Evolutionary conservation across 495 filamentous ascomycete genomes (phyloP).

Genomic region (Endocarpon pusillum): DNA sequence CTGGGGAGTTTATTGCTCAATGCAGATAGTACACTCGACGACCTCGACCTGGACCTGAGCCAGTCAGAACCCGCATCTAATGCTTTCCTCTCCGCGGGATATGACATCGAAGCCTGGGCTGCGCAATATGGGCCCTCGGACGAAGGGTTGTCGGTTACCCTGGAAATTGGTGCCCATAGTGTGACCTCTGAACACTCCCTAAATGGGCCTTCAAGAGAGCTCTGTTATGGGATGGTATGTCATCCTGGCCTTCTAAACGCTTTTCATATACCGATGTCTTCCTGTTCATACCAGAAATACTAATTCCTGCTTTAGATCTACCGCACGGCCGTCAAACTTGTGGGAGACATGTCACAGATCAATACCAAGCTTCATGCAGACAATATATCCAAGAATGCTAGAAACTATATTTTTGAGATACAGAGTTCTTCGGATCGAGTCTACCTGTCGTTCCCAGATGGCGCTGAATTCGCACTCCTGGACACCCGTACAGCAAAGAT

Average conservation of each 20-base stretch:
- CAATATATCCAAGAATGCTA: not conserved
- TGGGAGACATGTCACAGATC: not conserved
- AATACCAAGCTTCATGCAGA: not conserved
- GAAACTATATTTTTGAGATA: not conserved
- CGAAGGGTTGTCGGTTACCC: too few relatives aligned
- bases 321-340: not conserved
- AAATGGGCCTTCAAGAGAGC: too few relatives aligned
- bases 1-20: too few relatives aligned
- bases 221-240: slow-evolving; percentile 1
- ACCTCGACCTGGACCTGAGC: too few relatives aligned
- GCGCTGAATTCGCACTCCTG: not conserved
- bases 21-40: too few relatives aligned
- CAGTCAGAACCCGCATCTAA: too few relatives aligned
- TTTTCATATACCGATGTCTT: not conserved
- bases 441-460: not conserved
- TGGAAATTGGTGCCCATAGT: too few relatives aligned
- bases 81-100: too few relatives aligned
- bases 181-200: too few relatives aligned
- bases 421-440: not conserved
- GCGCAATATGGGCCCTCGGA: too few relatives aligned
- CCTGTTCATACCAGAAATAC: too few relatives aligned
- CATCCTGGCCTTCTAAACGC: not conserved
- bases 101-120: too few relatives aligned
- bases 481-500: not conserved
- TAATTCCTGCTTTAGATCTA: not conserved